Base-by-base conservation (phyloP, 2,329 filamentous ascomycete genomes). In the Dactylonectria estremocensis region DNA sequence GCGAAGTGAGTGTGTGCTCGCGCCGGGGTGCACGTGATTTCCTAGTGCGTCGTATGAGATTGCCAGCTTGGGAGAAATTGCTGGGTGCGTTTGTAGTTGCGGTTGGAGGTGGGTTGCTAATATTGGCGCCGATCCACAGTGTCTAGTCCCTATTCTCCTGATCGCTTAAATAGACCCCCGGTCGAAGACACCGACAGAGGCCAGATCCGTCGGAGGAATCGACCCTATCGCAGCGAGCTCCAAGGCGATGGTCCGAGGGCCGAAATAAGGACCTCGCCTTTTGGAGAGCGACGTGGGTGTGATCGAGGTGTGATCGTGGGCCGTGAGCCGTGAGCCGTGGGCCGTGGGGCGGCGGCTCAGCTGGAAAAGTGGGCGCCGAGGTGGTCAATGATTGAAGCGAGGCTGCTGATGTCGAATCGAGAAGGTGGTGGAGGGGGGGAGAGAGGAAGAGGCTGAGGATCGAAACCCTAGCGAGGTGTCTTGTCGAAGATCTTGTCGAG, bases 211-310 rank as follows among this genome's bases (percentile, higher is more conserved):
- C 59, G 63, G 56, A 70, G 61, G 55, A 69, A 67, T 52, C 69
- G 55, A 54, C 58, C 68, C 57, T 66, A 67, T 69, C 56, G 56
- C 52, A 63, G 69, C 71, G 69, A 49, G 61, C 69, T 72, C 64
- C 57, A 65, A 60, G 37, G 35, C 63, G 60, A 74, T 67, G 66
- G 70, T 64, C 67, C 65, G 63, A 72, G 63, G 67, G 69, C 62
- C 57, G 52, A 72, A 67, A 72, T 69, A 71, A 66, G 70, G 61
- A 74, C 72, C 69, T 72, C 22, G 69, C 61, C 69, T 62, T 61
- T 69, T 28, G 31, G 20, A 58, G 57, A 64, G 55, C 24, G 68
- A 73, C 70, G 62, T 65, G 67, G 67, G 64, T 56, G 71, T 60
- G 53, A 68, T 59, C 53, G 24, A 28, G 24, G 24, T 28, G 24